Evolutionary conservation across 768 basidiomycete species (phyloP).

Genomic region (Tephrocybe sp.): DNA sequence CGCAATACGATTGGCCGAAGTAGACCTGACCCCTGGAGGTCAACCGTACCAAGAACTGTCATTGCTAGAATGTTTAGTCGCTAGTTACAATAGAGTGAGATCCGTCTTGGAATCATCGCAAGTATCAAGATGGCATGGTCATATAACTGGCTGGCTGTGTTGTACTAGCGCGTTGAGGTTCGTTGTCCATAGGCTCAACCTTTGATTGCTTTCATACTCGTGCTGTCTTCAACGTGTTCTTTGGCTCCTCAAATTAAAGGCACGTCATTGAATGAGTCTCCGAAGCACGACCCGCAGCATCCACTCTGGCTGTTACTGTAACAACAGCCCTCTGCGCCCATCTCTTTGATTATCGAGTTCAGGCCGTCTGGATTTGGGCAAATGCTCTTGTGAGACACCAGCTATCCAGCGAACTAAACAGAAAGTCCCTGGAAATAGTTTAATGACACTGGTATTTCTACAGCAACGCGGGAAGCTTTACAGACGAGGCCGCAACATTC

Average conservation of each 20-base stretch:
- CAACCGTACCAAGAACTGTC: too few relatives aligned
- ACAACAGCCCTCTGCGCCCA: slow-evolving; percentile 33
- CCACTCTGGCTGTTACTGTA: slow-evolving; percentile 29
- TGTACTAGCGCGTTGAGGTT: too few relatives aligned
- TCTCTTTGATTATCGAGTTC: slow-evolving; percentile 21
- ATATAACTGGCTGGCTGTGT: too few relatives aligned
- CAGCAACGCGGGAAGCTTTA: slow-evolving; percentile 14
- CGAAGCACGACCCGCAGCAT: slow-evolving; percentile 47
- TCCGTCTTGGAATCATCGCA: too few relatives aligned
- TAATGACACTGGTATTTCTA: too few relatives aligned
- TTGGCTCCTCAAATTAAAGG: slow-evolving; percentile 41
- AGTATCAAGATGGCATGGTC: too few relatives aligned
- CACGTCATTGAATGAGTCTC: slow-evolving; percentile 43
- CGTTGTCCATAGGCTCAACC: too few relatives aligned
- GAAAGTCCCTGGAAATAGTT: slow-evolving; percentile 16
- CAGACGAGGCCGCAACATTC: slow-evolving; percentile 29
- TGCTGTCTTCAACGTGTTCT: slow-evolving; percentile 37
- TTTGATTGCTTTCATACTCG: too few relatives aligned
- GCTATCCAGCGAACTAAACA: slow-evolving; percentile 12
- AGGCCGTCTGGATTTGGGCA: background rate
- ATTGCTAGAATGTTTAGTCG: too few relatives aligned
- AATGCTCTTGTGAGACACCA: slow-evolving; percentile 29
- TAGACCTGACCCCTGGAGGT: too few relatives aligned
- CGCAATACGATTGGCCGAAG: too few relatives aligned
- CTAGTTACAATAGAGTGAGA: too few relatives aligned